Evolutionary conservation across 495 filamentous ascomycete species (phyloP), one percentile per base, ranked within the genome.

Genomic region (Stereocaulon alpinum): DNA sequence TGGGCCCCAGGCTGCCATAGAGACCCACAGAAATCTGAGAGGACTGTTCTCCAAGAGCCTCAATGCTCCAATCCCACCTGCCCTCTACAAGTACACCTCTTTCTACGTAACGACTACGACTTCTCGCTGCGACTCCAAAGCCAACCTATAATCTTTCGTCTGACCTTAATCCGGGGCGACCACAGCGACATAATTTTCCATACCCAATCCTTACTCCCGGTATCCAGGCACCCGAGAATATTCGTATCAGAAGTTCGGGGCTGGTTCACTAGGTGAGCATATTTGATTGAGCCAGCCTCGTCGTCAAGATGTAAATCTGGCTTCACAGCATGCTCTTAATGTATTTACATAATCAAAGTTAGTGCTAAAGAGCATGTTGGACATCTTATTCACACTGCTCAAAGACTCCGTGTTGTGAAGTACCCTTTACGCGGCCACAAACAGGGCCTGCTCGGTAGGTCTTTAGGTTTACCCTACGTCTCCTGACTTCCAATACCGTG

Each of bases 301-400:
- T 52, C 32, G 7, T 17, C 30, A 41, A 41, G 49, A 22, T 59
- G 34, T 59, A 51, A 40, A 44, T 12, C 51, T 50, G 27, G n/a
- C 22, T 52, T 41, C 9, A 44, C 41, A 40, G 27, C 41, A 32
- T 51, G n/a, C 44, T 43, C 29, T 17, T 60, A 60, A 60, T 60
- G 58, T 60, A 60, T 60, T 60, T 60, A 60, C 24, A 53, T 60
- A 60, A 60, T 60, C 20, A 40, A 54, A 60, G n/a, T n/a, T n/a
- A n/a, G n/a, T 6, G 10, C 43, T 1, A 6, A 20, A 18, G 30
- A 10, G 40, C 41, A 29, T 27, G 18, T 17, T 18, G 9, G 7
- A 37, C 12, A 37, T 34, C 11, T 34, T 34, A 37, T 10, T 37
- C 34, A 2, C 1, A 9, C 34, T 37, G 12, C 34, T 6, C 12